Conservation (phyloP, 352 stramenopile genomes). For the Globisporangium camurandrum region DNA sequence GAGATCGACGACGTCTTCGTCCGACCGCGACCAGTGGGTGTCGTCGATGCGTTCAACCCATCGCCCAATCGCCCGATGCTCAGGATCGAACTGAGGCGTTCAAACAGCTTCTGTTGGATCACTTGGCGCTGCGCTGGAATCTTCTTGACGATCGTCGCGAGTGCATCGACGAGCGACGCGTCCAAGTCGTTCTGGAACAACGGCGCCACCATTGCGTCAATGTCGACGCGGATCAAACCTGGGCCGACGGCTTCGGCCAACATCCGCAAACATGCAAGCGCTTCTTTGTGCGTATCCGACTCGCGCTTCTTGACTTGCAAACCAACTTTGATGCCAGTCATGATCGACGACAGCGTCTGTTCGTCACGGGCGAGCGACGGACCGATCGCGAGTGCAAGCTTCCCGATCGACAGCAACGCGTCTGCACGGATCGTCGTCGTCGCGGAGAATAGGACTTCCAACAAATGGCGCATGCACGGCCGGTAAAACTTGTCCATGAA, state of each 20-base stretch:
- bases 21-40: constrained; percentile 50
- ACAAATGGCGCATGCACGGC: constrained; percentile 74
- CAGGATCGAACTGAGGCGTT: constrained; percentile 70
- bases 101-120: constrained; percentile 81
- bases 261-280: constrained; percentile 76
- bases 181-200: constrained; percentile 84
- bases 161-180: constrained; percentile 67
- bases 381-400: constrained; percentile 77
- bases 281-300: constrained; percentile 79
- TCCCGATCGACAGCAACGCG: constrained; percentile 77
- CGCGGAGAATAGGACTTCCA: constrained; percentile 76
- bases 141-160: constrained; percentile 81
- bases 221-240: constrained; percentile 67
- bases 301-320: constrained; percentile 81
- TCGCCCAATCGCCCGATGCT: constrained; percentile 42
- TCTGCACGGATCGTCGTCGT: constrained; percentile 73
- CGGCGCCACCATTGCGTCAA: constrained; percentile 70
- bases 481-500: constrained; percentile 83
- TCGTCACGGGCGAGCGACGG: constrained; percentile 69
- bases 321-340: constrained; percentile 82
- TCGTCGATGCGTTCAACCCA: constrained; percentile 28
- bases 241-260: constrained; percentile 68
- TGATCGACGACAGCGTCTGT: constrained; percentile 70
- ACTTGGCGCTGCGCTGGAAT: constrained; percentile 67
- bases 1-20: constrained; percentile 72